phyloP scores from a whole-genome alignment of 176 grass and related monocot genomes.

The Luzula sylvatica region DNA sequence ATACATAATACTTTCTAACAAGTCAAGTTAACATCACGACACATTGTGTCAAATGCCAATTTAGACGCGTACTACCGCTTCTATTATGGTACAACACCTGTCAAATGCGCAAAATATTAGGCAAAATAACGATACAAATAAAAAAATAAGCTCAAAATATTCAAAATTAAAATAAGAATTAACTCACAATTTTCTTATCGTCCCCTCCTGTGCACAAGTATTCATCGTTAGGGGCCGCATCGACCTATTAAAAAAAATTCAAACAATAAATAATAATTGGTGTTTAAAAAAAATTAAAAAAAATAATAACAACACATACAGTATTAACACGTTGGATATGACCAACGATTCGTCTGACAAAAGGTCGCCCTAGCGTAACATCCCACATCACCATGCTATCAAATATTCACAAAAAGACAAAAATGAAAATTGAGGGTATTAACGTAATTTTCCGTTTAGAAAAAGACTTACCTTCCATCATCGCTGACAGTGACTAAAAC shows the following conservation, averaged over 20 bases:
- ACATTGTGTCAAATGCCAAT: slow-evolving; percentile 55
- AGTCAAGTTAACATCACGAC: too few relatives aligned
- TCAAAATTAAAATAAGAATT: slow-evolving; percentile 6
- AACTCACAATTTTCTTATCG: slow-evolving; percentile 95
- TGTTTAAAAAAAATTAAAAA: slow-evolving; percentile 19
- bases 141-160: slow-evolving; percentile 14
- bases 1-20: too few relatives aligned
- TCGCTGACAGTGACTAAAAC: slow-evolving; percentile 74
- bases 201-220: slow-evolving; percentile 87
- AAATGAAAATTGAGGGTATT: background rate
- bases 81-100: slow-evolving; percentile 83
- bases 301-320: slow-evolving; percentile 27
- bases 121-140: background rate
- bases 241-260: slow-evolving; percentile 46
- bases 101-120: slow-evolving; percentile 6
- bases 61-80: slow-evolving; percentile 37
- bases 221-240: slow-evolving; percentile 71
- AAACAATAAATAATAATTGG: slow-evolving; percentile 14
- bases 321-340: slow-evolving; percentile 79
- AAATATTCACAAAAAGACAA: slow-evolving; percentile 1
- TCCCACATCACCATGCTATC: slow-evolving; percentile 84
- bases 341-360: slow-evolving; percentile 54
- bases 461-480: slow-evolving; percentile 68
- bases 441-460: background rate
- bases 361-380: slow-evolving; percentile 73